Conservation (phyloP, 1,139 yeast genomes). For the Pichiaceae sp. region DNA sequence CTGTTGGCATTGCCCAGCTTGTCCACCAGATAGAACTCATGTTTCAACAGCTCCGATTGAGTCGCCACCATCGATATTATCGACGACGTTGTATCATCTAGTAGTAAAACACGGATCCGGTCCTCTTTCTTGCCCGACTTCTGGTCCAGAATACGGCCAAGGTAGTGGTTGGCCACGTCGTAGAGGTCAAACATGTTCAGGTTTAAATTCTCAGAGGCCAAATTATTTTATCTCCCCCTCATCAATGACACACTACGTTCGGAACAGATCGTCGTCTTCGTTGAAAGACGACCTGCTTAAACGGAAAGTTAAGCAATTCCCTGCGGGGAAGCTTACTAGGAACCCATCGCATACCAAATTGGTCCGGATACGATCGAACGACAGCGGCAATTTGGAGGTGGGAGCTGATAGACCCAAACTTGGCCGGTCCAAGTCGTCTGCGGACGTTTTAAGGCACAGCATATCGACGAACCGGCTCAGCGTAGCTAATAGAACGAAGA, state of each 20-base stretch:
- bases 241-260: neutral
- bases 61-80: conserved; percentile 81
- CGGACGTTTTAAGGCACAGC: conserved; percentile 15
- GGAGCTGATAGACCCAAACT: conserved; percentile 15
- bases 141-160: conserved; percentile 34
- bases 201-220: no score
- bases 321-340: conserved; percentile 22
- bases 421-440: conserved; percentile 21
- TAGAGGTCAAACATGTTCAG: conserved; percentile 35
- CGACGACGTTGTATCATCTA: conserved; percentile 75
- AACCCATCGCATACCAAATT: conserved; percentile 23
- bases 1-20: conserved; percentile 53
- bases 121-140: conserved; percentile 5
- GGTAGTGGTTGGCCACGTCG: conserved; percentile 40
- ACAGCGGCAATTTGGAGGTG: conserved; percentile 2
- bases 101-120: conserved; percentile 55
- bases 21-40: conserved; percentile 78
- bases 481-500: conserved; percentile 9
- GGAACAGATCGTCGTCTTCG: conserved; percentile 15
- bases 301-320: conserved; percentile 22
- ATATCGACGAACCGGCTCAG: neutral
- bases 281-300: conserved; percentile 13
- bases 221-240: neutral
- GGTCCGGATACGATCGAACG: conserved; percentile 20
- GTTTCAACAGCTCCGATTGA: conserved; percentile 73